These are phyloP conservation scores for Megacollybia marginata DNA, from an alignment of 768 basidiomycete genomes.

Conservation along the genomic window DNA sequence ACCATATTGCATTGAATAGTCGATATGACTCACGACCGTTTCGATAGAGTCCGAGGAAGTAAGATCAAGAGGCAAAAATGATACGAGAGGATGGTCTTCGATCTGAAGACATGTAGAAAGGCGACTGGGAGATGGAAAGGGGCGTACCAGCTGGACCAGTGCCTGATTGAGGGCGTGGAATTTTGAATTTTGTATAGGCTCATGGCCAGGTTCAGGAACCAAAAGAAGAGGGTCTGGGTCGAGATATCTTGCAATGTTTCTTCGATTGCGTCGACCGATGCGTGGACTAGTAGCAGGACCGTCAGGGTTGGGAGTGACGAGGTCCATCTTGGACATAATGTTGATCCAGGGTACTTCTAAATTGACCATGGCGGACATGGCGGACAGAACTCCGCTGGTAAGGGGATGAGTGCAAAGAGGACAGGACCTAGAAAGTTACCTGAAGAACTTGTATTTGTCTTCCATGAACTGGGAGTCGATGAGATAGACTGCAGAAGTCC, in stretches of 20 bases:
- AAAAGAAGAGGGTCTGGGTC: constrained; percentile 93
- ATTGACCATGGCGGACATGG: constrained; percentile 99
- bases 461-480: constrained; percentile 99
- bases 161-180: constrained; percentile 95
- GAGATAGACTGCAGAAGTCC: constrained; percentile 86
- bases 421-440: constrained; percentile 30
- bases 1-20: constrained; percentile 98
- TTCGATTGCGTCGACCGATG: constrained; percentile 65
- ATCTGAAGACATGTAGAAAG: constrained; percentile 46
- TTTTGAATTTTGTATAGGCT: constrained; percentile 59
- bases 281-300: constrained; percentile 53
- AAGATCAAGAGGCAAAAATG: constrained; percentile 92
- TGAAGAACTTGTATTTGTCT: constrained; percentile 97
- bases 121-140: neutral
- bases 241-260: constrained; percentile 89
- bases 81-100: constrained; percentile 96
- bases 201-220: constrained; percentile 50
- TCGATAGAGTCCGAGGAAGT: constrained; percentile 85
- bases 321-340: constrained; percentile 99
- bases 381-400: constrained; percentile 83
- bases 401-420: constrained; percentile 6
- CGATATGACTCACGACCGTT: constrained; percentile 88
- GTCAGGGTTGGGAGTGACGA: constrained; percentile 65
- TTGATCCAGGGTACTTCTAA: constrained; percentile 97
- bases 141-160: constrained; percentile 83